Percentiles rank a stretch among this genome's conserved stretches.
These are phyloP conservation scores for Cordia subcordata DNA, from an alignment of 257 asterid species.

Conservation along the genomic window DNA sequence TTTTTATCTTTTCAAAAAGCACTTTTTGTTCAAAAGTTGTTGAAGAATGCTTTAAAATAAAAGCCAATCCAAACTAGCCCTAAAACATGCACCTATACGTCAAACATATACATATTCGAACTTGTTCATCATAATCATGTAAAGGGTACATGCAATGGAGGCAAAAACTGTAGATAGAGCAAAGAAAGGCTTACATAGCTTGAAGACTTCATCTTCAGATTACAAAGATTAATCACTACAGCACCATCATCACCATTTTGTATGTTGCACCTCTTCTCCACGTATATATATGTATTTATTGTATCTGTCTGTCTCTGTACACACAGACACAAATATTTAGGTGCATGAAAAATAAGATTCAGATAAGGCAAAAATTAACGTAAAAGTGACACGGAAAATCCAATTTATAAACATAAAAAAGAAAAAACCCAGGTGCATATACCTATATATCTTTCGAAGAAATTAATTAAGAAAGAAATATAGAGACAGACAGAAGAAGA, in stretches of 20 bases:
- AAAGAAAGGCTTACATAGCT: slow-evolving; percentile 11
- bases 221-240: slow-evolving; percentile 10
- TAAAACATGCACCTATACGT: background rate
- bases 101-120: background rate
- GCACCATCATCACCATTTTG: background rate
- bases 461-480: too few relatives aligned
- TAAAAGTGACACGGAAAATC: too few relatives aligned
- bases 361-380: background rate
- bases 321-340: background rate
- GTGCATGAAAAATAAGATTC: background rate
- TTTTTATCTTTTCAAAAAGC: too few relatives aligned
- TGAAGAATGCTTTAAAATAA: background rate
- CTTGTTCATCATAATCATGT: background rate
- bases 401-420: too few relatives aligned
- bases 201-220: slow-evolving; percentile 21
- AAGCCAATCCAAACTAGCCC: background rate
- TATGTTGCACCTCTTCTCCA: slow-evolving; percentile 2
- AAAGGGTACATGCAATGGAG: too few relatives aligned
- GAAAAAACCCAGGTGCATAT: too few relatives aligned
- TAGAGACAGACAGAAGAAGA: too few relatives aligned
- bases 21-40: background rate
- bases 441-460: too few relatives aligned
- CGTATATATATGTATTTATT: background rate
- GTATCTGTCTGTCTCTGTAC: background rate
- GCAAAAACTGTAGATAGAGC: background rate